These are phyloP conservation scores for Citrullus mucosospermus DNA, from an alignment of 306 rosid genomes.

Conservation along the genomic window DNA sequence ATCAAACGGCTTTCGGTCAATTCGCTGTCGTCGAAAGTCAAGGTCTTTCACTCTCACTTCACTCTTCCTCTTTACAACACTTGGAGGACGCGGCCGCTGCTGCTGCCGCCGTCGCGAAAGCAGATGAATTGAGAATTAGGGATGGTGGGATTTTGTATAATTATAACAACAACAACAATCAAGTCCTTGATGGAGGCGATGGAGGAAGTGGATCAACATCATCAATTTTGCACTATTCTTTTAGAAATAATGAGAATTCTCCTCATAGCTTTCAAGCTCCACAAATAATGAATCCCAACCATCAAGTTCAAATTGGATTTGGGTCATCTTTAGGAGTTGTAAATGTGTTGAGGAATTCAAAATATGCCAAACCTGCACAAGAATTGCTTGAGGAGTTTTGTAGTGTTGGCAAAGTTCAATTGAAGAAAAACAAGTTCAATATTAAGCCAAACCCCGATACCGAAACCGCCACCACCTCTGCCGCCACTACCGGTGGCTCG, in stretches of 20 bases:
- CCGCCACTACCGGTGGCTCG: neutral
- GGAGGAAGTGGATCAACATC: neutral
- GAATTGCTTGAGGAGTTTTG: slow-evolving; percentile 13
- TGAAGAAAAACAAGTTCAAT: slow-evolving; percentile 7
- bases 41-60: slow-evolving; percentile 12
- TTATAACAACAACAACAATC: slow-evolving; percentile 1
- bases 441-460: neutral
- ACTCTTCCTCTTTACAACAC: slow-evolving; percentile 13
- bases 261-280: neutral
- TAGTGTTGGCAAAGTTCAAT: slow-evolving; percentile 10
- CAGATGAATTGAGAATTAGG: slow-evolving; percentile 1
- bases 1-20: neutral
- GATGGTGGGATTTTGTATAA: neutral
- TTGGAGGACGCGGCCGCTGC: neutral
- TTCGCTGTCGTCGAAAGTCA: slow-evolving; percentile 1
- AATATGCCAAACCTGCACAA: slow-evolving; percentile 8
- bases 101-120: neutral
- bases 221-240: slow-evolving; percentile 7
- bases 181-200: neutral
- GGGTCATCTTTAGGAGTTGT: slow-evolving; percentile 9
- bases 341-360: slow-evolving; percentile 11
- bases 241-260: slow-evolving; percentile 3
- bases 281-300: neutral
- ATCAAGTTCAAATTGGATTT: slow-evolving; percentile 10
- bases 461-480: neutral